Evolutionary conservation across 2,329 filamentous ascomycete genomes (phyloP).

Genomic region (Tolypocladium inflatum): DNA sequence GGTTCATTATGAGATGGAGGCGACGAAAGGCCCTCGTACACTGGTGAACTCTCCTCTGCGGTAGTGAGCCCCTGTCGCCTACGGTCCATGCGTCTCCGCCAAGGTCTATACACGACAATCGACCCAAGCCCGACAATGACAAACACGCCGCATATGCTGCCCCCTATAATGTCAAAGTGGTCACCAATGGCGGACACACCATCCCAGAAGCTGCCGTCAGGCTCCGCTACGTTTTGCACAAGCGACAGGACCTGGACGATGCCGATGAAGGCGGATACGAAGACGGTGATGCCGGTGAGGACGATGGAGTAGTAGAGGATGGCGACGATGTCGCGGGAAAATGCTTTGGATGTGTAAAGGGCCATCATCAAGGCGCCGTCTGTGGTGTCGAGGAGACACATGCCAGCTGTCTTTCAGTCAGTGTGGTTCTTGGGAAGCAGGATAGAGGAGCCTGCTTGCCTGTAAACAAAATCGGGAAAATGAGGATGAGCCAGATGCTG

Average conservation of each 20-base stretch:
- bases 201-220: constrained; percentile 77
- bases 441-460: constrained; percentile 32
- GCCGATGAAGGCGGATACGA: constrained; percentile 79
- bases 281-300: constrained; percentile 71
- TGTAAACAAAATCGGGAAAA: constrained; percentile 86
- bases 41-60: neutral
- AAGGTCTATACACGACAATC: constrained; percentile 68
- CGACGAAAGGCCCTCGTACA: neutral
- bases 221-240: constrained; percentile 64
- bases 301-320: constrained; percentile 92
- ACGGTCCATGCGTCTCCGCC: constrained; percentile 46
- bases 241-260: constrained; percentile 75
- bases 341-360: constrained; percentile 72
- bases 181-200: constrained; percentile 69
- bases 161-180: constrained; percentile 78
- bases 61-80: constrained; percentile 7
- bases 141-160: constrained; percentile 77
- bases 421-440: neutral
- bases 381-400: constrained; percentile 89
- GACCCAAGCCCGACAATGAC: constrained; percentile 66
- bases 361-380: constrained; percentile 95
- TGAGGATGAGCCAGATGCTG: constrained; percentile 85
- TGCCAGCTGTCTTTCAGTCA: constrained; percentile 50
- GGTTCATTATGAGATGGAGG: neutral
- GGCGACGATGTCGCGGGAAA: constrained; percentile 74